These are phyloP conservation scores for Odontarrhena argentea DNA, from an alignment of 345 rosid genomes.

Conservation along the genomic window DNA sequence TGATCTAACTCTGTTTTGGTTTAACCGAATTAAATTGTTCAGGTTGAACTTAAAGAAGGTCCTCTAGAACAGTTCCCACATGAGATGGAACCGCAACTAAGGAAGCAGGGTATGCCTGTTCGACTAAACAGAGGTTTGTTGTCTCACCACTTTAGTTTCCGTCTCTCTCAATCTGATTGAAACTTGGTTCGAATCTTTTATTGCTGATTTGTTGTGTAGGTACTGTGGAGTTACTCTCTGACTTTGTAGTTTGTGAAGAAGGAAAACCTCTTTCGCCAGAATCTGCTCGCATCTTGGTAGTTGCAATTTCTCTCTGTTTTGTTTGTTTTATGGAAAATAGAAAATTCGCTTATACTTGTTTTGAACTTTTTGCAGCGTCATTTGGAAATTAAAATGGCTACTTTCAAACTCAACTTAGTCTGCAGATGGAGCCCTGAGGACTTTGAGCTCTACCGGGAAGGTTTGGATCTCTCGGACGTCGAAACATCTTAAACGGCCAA, in stretches of 20 bases:
- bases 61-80: conserved; percentile 88
- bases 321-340: neutral
- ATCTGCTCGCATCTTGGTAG: conserved; percentile 87
- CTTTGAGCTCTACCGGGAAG: conserved; percentile 73
- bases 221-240: conserved; percentile 81
- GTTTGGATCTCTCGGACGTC: conserved; percentile 77
- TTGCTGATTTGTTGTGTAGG: conserved; percentile 49
- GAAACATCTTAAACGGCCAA: conserved; percentile 59
- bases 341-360: neutral
- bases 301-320: conserved; percentile 2
- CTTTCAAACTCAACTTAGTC: conserved; percentile 74
- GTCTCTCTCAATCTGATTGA: neutral
- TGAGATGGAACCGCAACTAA: conserved; percentile 96
- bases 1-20: conserved; percentile 6
- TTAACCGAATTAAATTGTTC: conserved; percentile 21
- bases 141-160: conserved; percentile 1
- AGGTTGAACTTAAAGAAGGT: conserved; percentile 90
- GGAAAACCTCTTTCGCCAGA: conserved; percentile 90
- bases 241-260: conserved; percentile 91
- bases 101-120: conserved; percentile 97
- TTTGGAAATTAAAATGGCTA: conserved; percentile 90
- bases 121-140: conserved; percentile 78
- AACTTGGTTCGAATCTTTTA: neutral
- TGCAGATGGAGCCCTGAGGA: conserved; percentile 81
- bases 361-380: conserved; percentile 67